Conservation (phyloP, 176 grass and related monocot species). For the Carex pumila region DNA sequence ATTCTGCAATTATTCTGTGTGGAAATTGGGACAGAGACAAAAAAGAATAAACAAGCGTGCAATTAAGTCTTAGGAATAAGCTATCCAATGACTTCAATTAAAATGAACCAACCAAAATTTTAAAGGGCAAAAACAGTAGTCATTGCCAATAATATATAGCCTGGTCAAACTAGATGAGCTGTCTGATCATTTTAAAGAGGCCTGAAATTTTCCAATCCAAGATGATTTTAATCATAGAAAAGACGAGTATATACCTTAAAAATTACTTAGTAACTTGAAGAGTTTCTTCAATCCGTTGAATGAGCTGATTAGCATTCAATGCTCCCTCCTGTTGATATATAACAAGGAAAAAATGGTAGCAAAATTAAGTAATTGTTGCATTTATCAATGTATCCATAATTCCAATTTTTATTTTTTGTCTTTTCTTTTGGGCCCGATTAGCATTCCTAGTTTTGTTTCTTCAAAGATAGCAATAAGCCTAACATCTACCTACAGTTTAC, state of each 20-base stretch:
- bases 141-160: neutral
- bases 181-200: neutral
- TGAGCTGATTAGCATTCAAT: constrained; percentile 65
- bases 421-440: too few species aligned
- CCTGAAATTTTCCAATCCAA: neutral
- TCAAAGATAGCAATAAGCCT: neutral
- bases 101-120: neutral
- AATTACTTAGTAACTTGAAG: constrained; percentile 27
- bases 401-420: neutral
- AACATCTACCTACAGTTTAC: neutral
- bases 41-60: neutral
- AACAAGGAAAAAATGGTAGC: neutral
- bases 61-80: neutral
- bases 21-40: neutral
- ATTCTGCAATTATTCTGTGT: neutral
- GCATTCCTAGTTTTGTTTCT: too few species aligned
- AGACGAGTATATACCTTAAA: neutral
- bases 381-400: neutral
- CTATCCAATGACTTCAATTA: neutral
- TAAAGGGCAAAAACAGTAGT: neutral
- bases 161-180: neutral
- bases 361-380: neutral
- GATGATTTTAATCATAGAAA: neutral
- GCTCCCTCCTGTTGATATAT: constrained; percentile 70
- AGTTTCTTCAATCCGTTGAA: constrained; percentile 70